Percentiles rank a stretch among this genome's conserved stretches.
Evolutionary conservation across 2,329 filamentous ascomycete genomes (phyloP).

Genomic region (Bertia moriformis): DNA sequence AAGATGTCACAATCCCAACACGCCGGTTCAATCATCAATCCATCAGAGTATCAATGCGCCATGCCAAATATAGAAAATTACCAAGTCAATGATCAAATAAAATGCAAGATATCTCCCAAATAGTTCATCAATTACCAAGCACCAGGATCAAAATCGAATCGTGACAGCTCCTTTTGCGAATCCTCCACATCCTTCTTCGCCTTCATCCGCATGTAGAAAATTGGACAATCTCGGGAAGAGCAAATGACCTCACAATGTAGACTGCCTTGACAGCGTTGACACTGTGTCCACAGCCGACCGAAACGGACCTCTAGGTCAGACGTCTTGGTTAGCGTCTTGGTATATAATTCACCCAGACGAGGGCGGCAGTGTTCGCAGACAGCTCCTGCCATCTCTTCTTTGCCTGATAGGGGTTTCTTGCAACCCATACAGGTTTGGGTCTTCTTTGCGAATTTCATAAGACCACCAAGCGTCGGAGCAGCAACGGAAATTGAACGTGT

Average conservation of each 20-base stretch:
- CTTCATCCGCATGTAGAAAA: slow-evolving; percentile 99
- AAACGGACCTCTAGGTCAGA: slow-evolving; percentile 89
- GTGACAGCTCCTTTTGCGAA: slow-evolving; percentile 70
- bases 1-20: too few species aligned
- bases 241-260: slow-evolving; percentile 98
- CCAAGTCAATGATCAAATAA: too few species aligned
- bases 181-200: slow-evolving; percentile 98
- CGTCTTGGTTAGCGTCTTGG: slow-evolving; percentile 74
- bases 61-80: too few species aligned
- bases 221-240: slow-evolving; percentile 88
- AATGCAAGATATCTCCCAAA: too few species aligned
- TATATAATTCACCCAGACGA: slow-evolving; percentile 81
- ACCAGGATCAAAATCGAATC: slow-evolving; percentile 66
- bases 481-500: slow-evolving; percentile 89
- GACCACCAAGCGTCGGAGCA: slow-evolving; percentile 74
- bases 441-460: slow-evolving; percentile 98
- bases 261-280: slow-evolving; percentile 91
- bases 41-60: too few species aligned
- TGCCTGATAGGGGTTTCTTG: slow-evolving; percentile 80
- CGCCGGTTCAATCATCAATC: too few species aligned
- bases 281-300: slow-evolving; percentile 90
- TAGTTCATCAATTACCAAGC: slow-evolving; percentile 1
- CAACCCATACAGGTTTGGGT: slow-evolving; percentile 97
- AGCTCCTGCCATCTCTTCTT: slow-evolving; percentile 68
- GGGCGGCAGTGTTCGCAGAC: slow-evolving; percentile 78